Base-by-base conservation (phyloP, 306 rosid species). In the Benincasa hispida region DNA sequence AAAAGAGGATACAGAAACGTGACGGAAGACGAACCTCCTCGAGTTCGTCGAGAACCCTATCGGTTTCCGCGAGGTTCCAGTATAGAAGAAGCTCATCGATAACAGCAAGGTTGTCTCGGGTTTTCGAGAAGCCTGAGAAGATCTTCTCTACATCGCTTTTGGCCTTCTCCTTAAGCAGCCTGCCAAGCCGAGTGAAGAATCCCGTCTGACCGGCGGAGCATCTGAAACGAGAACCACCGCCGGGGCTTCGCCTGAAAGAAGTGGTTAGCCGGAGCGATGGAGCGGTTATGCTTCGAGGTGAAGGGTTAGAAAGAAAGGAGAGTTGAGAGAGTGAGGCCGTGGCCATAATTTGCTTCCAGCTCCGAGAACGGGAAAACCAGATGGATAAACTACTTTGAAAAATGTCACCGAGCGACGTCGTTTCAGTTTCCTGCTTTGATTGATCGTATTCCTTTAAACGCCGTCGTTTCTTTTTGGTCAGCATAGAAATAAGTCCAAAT, bases 21-120 rank as follows among this genome's bases (percentile, higher is more conserved):
- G 53, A 34, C 37, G 9, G 15, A 72, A 54, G 0, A 54, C 19
- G 34, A 76, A 94, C 99, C 99, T 94, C 99, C 84, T 94, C 98
- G 57, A 94, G 97, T 62, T 92, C 91, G 61, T 94, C 99, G 78
- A 94, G 99, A 55, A 94, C 97, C 27, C 85, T 84, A 37, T 94
- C 96, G 2, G 96, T 94, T 39, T 94, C 99, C 32, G 97, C 89
- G 79, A 94, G 96, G 82, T 94, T 90, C 97, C 97, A 94, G 65
- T 90, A 94, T 34, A 94, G 93, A 13, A 94, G 90, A 34, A 94
- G 97, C 91, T 94, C 97, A 39, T 93, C 97, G 10, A 94, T 76
- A 79, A 94, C 96, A 9, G 96, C 93, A 76, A 94, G 97, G 27
- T 94, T 94, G 76, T 78, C 91, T 0, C 99, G 86, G 3, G 99